Conservation (phyloP, 176 grass and related monocot genomes). For the Carex scoparia region DNA sequence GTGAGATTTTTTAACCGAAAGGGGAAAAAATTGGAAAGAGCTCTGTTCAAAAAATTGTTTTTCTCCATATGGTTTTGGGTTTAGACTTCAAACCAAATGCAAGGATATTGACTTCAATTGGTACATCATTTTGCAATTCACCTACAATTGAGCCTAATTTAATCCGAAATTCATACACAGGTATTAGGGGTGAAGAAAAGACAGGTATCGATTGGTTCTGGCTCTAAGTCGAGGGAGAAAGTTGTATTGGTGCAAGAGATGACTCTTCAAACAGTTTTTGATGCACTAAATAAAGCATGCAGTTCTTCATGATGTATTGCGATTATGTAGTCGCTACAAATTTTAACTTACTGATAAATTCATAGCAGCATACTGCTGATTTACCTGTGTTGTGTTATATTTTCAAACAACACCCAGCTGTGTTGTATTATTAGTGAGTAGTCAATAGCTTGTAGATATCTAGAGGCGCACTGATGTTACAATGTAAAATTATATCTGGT, state of each 20-base stretch:
- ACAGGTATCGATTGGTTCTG: constrained; percentile 74
- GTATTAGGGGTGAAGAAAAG: constrained; percentile 88
- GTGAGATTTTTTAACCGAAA: background rate
- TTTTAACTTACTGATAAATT: background rate
- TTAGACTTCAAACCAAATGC: background rate
- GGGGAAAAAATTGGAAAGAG: background rate
- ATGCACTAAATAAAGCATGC: constrained; percentile 69
- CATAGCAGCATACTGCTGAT: background rate
- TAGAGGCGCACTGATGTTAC: background rate
- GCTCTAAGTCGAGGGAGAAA: constrained; percentile 94
- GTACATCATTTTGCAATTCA: background rate
- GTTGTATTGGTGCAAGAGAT: constrained; percentile 65
- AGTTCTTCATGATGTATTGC: constrained; percentile 35
- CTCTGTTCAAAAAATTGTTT: background rate
- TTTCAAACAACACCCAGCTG: background rate
- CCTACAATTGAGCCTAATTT: background rate
- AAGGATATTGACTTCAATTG: background rate
- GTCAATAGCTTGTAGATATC: background rate
- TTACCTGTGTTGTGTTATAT: no score
- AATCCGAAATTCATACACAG: constrained; percentile 22
- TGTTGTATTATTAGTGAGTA: background rate
- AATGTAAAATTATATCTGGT: background rate
- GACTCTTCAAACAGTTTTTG: constrained; percentile 53
- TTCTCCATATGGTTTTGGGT: background rate
- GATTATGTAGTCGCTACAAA: background rate